Conservation (phyloP, 306 rosid genomes). For the Luffa aegyptiaca region DNA sequence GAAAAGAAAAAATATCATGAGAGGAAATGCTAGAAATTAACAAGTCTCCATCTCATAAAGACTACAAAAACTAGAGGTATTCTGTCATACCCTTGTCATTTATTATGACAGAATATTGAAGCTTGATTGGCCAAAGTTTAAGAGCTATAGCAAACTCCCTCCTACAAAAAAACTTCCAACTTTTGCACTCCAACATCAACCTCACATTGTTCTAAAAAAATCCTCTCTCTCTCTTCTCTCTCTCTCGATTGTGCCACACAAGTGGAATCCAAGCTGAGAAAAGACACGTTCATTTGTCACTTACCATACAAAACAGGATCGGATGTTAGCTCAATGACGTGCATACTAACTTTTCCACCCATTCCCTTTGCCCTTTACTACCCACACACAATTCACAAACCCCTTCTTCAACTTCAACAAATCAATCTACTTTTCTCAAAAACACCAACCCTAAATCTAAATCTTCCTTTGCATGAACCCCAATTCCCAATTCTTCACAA, state of each 20-base stretch:
- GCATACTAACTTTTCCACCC: conserved; percentile 58
- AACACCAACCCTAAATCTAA: background rate
- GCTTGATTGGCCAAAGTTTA: background rate
- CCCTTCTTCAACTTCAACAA: background rate
- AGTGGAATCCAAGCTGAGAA: conserved; percentile 8
- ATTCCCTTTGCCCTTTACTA: background rate
- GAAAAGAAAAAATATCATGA: background rate
- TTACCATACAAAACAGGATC: conserved; percentile 50
- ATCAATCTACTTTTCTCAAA: no score
- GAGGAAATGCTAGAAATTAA: background rate
- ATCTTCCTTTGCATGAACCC: background rate
- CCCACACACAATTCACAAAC: background rate
- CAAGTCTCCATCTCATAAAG: background rate
- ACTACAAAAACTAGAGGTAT: background rate
- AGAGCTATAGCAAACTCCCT: background rate
- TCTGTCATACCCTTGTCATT: background rate
- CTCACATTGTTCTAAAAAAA: background rate
- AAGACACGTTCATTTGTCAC: conserved; percentile 66
- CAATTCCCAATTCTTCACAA: background rate
- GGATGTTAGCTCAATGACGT: conserved; percentile 37
- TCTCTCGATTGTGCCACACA: background rate
- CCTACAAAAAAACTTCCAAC: background rate
- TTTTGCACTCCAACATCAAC: background rate
- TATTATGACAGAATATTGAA: background rate
- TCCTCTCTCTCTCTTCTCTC: background rate